Percentiles rank a stretch among this genome's conserved stretches.
These are phyloP conservation scores for Xylona heveae DNA, from an alignment of 495 filamentous ascomycete species.

Conservation along the genomic window DNA sequence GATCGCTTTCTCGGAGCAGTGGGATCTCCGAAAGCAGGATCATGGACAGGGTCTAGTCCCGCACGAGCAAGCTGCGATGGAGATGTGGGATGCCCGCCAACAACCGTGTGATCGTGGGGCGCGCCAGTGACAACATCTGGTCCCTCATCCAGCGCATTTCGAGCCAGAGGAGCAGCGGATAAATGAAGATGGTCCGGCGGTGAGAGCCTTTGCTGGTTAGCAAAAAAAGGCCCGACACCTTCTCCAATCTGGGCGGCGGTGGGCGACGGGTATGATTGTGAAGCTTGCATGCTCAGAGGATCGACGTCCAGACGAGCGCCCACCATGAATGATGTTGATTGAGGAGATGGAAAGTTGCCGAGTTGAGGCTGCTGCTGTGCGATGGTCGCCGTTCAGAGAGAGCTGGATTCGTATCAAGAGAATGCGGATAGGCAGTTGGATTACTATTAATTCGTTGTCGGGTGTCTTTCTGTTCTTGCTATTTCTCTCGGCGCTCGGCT, in stretches of 20 bases:
- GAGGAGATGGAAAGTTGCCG: too few species aligned
- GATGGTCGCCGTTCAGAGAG: too few species aligned
- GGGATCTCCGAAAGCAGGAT: slow-evolving; percentile 22
- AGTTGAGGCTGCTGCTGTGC: too few species aligned
- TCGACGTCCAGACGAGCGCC: too few species aligned
- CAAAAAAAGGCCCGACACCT: slow-evolving; percentile 5
- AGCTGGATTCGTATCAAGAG: too few species aligned
- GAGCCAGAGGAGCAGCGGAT: slow-evolving; percentile 2
- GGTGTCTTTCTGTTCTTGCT: too few species aligned
- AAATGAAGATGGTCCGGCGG: slow-evolving; percentile 4
- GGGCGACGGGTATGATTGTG: slow-evolving; percentile 7
- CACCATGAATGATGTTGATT: too few species aligned
- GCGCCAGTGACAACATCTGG: not conserved
- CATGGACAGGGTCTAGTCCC: slow-evolving; percentile 4
- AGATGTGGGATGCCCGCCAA: not conserved
- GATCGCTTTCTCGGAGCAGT: slow-evolving; percentile 62
- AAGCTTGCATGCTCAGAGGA: slow-evolving; percentile 4
- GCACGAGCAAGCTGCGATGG: not conserved
- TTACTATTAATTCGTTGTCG: too few species aligned
- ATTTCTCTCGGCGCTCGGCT: too few species aligned
- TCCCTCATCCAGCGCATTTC: slow-evolving; percentile 1
- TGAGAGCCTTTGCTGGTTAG: slow-evolving; percentile 5
- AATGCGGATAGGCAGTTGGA: too few species aligned
- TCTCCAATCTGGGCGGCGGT: slow-evolving; percentile 4
- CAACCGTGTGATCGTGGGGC: not conserved